Base-by-base conservation (phyloP, 805 yeast genomes). In the Wickerhamiella sergipiensis region DNA sequence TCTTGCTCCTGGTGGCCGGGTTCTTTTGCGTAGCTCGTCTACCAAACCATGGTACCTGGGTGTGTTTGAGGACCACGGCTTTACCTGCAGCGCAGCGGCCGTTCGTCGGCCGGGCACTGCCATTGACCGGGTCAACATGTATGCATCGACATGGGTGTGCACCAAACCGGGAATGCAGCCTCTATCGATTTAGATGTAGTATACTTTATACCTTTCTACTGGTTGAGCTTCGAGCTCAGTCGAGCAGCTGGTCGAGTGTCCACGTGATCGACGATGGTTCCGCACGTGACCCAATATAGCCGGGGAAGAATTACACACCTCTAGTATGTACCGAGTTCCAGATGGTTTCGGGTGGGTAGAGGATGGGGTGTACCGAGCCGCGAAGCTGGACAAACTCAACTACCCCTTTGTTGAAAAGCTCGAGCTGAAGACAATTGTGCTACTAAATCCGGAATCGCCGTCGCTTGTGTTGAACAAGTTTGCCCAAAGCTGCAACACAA, bases 341-440 rank as follows among this genome's bases (percentile, higher is more conserved):
- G 90, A 87, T 47, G 85, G 85, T 63, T 92, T 85, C 69, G 95
- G 95, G 0, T 72, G 87, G 29, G 96, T 89, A 3, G 97, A 92
- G 66, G 81, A 82, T 23, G 95, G 95, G 0, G 70, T 90, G 1
- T 83, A 85, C 67, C 74, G 97, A 50, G 85, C 96, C 60, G 76
- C 92, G 4, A 79, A 80, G 58, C 67, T 90, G 10, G 90, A 84
- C 53, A 77, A 85, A 1, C 79, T 85, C 52, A 82, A 85, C 63
- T 17, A 40, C 3, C 83, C 92, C 24, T 90, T 89, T 61, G 63
- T 90, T 23, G 83, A 79, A 51, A 85, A 95, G 0, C 71, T 90
- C 26, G 71, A 74, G 24, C 71, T 90, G 49, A 77, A 76, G 55
- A 76, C 88, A 4, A 74, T 90, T 19, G 67, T 92, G 1, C 75